Conservation (phyloP, 192 early-diverging fungal species). For the Phycomyces blakesleeanus region DNA sequence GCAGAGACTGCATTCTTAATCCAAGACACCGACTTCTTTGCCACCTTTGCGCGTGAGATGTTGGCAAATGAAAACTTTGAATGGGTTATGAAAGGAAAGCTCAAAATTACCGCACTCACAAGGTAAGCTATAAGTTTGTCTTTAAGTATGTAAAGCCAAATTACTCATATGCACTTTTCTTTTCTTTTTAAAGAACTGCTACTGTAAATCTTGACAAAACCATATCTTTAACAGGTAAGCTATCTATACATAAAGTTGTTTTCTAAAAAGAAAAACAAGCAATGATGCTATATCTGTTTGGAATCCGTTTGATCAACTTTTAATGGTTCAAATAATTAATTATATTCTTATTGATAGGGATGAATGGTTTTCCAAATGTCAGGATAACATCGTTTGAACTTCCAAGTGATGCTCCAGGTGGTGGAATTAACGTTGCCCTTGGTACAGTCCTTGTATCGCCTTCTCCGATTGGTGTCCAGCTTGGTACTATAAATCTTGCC, state of each 20-base stretch:
- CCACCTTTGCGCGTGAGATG: slow-evolving; percentile 45
- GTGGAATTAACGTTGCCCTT: slow-evolving; percentile 55
- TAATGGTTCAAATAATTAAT: not conserved
- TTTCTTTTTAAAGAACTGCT: slow-evolving; percentile 25
- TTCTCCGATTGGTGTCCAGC: slow-evolving; percentile 49
- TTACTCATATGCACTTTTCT: not conserved
- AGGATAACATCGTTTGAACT: slow-evolving; percentile 48
- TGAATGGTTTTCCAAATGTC: slow-evolving; percentile 52
- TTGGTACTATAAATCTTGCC: slow-evolving; percentile 55
- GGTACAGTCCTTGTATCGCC: slow-evolving; percentile 51
- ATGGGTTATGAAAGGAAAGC: slow-evolving; percentile 43
- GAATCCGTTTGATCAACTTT: not conserved
- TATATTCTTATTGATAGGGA: slow-evolving; percentile 32
- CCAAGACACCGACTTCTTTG: slow-evolving; percentile 38
- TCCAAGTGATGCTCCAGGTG: slow-evolving; percentile 47
- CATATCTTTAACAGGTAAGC: slow-evolving; percentile 38
- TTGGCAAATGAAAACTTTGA: slow-evolving; percentile 39
- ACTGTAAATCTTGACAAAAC: slow-evolving; percentile 43
- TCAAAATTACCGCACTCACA: slow-evolving; percentile 39
- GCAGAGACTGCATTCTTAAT: slow-evolving; percentile 37
- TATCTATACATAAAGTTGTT: no score
- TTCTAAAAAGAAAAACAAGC: no score
- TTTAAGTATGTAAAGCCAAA: not conserved
- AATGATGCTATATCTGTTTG: no score
- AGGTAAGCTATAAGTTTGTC: slow-evolving; percentile 17